Percentiles rank a stretch among this genome's conserved stretches.
Conservation (phyloP, 2,329 filamentous ascomycete species). For the Colletotrichum tropicicola region DNA sequence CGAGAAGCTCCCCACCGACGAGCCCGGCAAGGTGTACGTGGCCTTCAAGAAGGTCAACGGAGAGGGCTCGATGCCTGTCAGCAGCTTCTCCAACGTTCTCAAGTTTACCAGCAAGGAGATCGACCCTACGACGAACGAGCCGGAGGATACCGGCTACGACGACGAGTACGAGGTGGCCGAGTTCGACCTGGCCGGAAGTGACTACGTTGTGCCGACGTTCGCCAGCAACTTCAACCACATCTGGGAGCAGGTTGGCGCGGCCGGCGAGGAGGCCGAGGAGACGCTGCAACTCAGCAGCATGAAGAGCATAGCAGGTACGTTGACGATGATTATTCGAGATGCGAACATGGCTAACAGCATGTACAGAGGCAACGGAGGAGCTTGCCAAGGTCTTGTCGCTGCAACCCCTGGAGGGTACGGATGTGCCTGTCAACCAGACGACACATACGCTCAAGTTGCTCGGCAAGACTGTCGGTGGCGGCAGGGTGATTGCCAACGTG, state of each 20-base stretch:
- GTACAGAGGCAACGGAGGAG: slow-evolving; percentile 88
- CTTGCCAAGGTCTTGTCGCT: slow-evolving; percentile 86
- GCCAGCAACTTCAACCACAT: slow-evolving; percentile 95
- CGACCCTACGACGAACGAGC: slow-evolving; percentile 91
- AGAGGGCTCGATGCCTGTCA: slow-evolving; percentile 78
- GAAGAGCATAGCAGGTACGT: slow-evolving; percentile 91
- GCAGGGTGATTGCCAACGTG: slow-evolving; percentile 85
- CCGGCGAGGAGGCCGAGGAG: slow-evolving; percentile 89
- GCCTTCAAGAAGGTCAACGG: slow-evolving; percentile 88
- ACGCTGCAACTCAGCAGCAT: slow-evolving; percentile 87
- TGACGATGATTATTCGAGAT: neutral
- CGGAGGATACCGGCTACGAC: slow-evolving; percentile 92
- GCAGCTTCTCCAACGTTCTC: slow-evolving; percentile 89
- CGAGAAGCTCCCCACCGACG: slow-evolving; percentile 81
- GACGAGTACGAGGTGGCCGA: slow-evolving; percentile 98
- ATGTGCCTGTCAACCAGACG: slow-evolving; percentile 86
- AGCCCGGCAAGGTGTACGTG: slow-evolving; percentile 93
- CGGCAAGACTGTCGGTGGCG: slow-evolving; percentile 92
- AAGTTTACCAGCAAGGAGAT: slow-evolving; percentile 99
- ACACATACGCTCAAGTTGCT: slow-evolving; percentile 96
- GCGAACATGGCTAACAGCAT: slow-evolving; percentile 28
- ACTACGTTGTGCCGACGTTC: slow-evolving; percentile 94
- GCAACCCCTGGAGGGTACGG: slow-evolving; percentile 93
- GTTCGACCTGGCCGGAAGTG: slow-evolving; percentile 87
- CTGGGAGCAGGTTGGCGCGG: slow-evolving; percentile 92